Percentiles rank a stretch among this genome's conserved stretches.
Conservation (phyloP, 1,284 basidiomycete species). For the Malassezia psittaci region DNA sequence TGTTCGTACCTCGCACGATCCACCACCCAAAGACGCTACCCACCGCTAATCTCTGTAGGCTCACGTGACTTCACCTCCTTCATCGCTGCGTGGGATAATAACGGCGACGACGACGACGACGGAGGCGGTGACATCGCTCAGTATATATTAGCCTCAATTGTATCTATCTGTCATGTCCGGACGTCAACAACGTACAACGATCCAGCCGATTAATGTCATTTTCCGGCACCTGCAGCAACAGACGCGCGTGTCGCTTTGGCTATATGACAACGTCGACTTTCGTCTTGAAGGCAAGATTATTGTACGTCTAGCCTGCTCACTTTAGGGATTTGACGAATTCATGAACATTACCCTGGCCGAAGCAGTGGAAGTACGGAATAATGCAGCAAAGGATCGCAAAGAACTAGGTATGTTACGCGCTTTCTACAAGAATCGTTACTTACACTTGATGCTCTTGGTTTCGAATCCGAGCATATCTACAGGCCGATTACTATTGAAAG, state of each 20-base stretch:
- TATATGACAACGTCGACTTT: constrained; percentile 95
- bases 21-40: not conserved
- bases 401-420: constrained; percentile 23
- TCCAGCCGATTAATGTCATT: constrained; percentile 66
- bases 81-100: not conserved
- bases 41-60: not conserved
- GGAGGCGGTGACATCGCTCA: too few species aligned
- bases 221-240: constrained; percentile 96
- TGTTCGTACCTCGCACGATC: not conserved
- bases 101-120: constrained; percentile 1
- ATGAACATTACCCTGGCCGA: constrained; percentile 99
- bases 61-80: constrained; percentile 5
- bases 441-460: not conserved
- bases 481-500: constrained; percentile 38
- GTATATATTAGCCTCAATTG: not conserved
- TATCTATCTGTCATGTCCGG: constrained; percentile 10
- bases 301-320: constrained; percentile 15
- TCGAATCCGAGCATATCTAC: not conserved
- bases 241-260: constrained; percentile 80
- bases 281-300: constrained; percentile 92
- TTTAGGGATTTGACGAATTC: constrained; percentile 91
- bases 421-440: not conserved
- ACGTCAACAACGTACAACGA: constrained; percentile 27
- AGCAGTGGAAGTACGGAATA: constrained; percentile 70
- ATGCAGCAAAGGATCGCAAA: constrained; percentile 31